These are phyloP conservation scores for Podospora didyma DNA, from an alignment of 495 filamentous ascomycete genomes.

Conservation along the genomic window DNA sequence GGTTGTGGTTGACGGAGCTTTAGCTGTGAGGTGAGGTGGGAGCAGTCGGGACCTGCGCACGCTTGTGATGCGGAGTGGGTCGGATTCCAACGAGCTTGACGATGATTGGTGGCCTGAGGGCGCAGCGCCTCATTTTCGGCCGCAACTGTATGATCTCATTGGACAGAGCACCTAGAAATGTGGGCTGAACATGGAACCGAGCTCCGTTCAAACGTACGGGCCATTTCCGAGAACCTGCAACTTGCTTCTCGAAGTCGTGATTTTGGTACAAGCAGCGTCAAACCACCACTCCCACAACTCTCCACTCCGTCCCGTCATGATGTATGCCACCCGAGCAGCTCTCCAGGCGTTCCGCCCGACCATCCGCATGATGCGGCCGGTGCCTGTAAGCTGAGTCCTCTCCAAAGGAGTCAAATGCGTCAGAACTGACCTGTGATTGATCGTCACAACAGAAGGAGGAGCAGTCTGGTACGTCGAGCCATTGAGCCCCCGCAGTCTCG, in stretches of 20 bases:
- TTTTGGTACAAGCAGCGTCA: neutral
- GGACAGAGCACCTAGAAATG: neutral
- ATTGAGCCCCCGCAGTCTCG: constrained; percentile 18
- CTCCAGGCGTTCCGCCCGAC: constrained; percentile 54
- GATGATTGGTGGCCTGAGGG: neutral
- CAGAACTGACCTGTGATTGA: constrained; percentile 30
- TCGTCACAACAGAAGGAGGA: constrained; percentile 62
- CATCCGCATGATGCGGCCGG: constrained; percentile 63
- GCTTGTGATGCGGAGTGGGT: neutral
- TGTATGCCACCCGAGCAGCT: constrained; percentile 60
- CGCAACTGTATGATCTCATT: neutral
- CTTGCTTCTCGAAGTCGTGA: neutral
- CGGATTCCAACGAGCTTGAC: neutral
- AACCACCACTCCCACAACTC: constrained; percentile 10
- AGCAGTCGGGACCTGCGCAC: neutral
- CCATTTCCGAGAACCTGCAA: neutral
- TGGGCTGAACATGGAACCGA: neutral
- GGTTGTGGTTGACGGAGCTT: neutral
- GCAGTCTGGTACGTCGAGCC: constrained; percentile 67
- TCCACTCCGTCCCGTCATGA: constrained; percentile 40
- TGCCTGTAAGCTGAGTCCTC: constrained; percentile 64
- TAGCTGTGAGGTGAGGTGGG: constrained; percentile 4
- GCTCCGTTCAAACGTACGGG: neutral
- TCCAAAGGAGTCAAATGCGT: constrained; percentile 19
- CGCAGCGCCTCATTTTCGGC: neutral